Conservation (phyloP, 2,329 filamentous ascomycete genomes). For the Apiospora marii region DNA sequence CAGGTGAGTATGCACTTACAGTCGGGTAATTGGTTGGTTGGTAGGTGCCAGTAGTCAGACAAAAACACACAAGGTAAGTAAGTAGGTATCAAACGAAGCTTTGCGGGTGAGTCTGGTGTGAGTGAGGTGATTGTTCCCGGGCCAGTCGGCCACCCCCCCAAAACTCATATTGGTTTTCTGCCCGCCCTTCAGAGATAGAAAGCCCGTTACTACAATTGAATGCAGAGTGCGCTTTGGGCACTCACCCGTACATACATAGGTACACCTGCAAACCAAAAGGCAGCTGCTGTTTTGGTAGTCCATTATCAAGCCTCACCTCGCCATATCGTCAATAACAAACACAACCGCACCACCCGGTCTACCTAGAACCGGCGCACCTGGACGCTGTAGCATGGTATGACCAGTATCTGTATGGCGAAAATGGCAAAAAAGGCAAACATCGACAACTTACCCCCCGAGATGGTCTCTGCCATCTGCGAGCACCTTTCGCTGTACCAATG, state of each 20-base stretch:
- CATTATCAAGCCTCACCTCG: background rate
- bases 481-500: slow-evolving; percentile 26
- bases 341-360: background rate
- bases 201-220: background rate
- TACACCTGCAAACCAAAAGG: background rate
- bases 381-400: background rate
- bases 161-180: background rate
- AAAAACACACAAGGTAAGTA: background rate
- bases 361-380: background rate
- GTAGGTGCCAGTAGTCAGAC: background rate
- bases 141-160: background rate
- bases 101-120: background rate
- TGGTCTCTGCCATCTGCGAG: slow-evolving; percentile 24
- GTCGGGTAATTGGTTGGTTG: background rate
- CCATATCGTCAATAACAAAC: background rate
- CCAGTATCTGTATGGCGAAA: background rate
- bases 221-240: background rate
- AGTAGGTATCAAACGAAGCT: slow-evolving; percentile 13
- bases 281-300: background rate
- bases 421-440: background rate
- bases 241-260: background rate
- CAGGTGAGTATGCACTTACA: background rate
- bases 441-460: slow-evolving; percentile 23
- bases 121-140: background rate
- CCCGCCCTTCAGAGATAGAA: background rate